Evolutionary conservation across 129 eudicot genomes (phyloP), one percentile per base, ranked within the genome.

Genomic region (Arctium minus): DNA sequence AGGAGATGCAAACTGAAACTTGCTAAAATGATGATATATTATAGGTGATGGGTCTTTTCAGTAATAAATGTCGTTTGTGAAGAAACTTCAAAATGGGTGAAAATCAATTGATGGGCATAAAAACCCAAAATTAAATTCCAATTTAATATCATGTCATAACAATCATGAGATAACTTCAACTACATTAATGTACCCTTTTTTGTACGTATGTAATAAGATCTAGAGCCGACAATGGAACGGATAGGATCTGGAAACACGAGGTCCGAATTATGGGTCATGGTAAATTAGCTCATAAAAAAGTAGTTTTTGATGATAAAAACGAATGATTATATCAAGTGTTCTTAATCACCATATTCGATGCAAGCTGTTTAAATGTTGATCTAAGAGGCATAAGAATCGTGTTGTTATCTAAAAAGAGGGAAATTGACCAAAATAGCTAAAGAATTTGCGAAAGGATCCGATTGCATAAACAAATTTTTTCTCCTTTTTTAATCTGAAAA

Each of bases 61-160:
- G 65, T 68, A 70, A 76, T 83, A 36, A 76, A 82, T 76, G 81
- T 36, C 77, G 64, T 15, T 83, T 76, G 72, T 30, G 15, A 70
- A 42, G 70, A 70, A n/a, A 44, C 15, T 44, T 6, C 64, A 62
- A 74, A 8, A 81, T 60, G 84, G 56, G 40, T 17, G 32, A 62
- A 84, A 42, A 72, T 30, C 39, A 62, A 78, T 60, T 78, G 67
- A 84, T 31, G 72, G 79, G 32, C 67, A 70, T 71, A 18, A 83
- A 71, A 71, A 17, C 69, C 22, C 44, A 77, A 50, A 11, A 38
- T 70, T 35, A 11, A 80, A 71, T 46, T 33, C 36, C 22, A 33
- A 70, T 32, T 75, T 17, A 69, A 29, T 82, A 37, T 22, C 80
- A 70, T 83, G 71, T 29, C 72, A 70, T 70, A 83, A 44, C 73